These are phyloP conservation scores for Podospora pseudoanserina DNA, from an alignment of 495 filamentous ascomycete genomes.

Conservation along the genomic window DNA sequence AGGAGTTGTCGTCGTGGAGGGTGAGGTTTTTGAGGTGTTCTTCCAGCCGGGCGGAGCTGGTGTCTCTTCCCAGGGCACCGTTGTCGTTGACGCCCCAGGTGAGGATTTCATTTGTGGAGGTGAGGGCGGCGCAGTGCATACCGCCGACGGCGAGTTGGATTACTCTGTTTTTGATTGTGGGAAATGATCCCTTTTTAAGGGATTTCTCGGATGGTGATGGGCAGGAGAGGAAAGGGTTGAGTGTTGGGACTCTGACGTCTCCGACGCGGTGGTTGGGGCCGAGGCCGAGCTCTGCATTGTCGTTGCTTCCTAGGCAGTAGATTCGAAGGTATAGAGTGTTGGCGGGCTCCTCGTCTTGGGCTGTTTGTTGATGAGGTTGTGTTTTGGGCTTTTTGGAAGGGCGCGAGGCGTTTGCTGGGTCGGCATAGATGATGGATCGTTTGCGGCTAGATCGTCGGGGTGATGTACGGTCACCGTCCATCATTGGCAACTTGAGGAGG, in stretches of 20 bases:
- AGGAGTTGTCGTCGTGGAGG: background rate
- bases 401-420: background rate
- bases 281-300: constrained; percentile 9
- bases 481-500: background rate
- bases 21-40: background rate
- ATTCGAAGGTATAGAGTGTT: background rate
- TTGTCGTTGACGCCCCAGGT: constrained; percentile 6
- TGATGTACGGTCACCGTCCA: background rate
- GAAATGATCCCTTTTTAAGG: no score
- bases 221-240: background rate
- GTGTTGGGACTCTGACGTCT: background rate
- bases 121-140: background rate
- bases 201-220: background rate
- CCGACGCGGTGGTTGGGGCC: background rate
- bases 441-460: background rate
- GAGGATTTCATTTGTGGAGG: background rate
- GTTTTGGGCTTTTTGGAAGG: background rate
- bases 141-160: background rate
- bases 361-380: background rate
- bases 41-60: background rate
- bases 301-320: background rate
- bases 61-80: constrained; percentile 5
- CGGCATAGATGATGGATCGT: background rate
- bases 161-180: background rate
- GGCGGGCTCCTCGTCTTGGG: background rate